A percentile compares a stretch with the other conserved stretches of the same genome.
Conservation (phyloP, 2,329 filamentous ascomycete species). For the Chrysoporthe puriensis region DNA sequence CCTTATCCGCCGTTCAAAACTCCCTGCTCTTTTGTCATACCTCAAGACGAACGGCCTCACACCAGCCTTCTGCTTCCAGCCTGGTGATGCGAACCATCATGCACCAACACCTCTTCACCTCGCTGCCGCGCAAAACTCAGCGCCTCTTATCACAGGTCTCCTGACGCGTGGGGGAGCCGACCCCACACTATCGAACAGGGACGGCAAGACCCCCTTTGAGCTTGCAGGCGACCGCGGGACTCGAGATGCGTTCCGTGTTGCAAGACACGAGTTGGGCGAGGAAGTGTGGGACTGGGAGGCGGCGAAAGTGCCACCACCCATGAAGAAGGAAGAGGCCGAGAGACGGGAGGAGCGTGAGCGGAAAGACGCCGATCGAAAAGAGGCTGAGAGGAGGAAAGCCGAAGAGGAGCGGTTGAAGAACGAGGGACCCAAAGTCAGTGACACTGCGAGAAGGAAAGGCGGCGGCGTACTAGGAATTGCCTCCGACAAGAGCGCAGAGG, state of each 20-base stretch:
- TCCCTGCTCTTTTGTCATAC: slow-evolving; percentile 84
- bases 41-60: slow-evolving; percentile 74
- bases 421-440: slow-evolving; percentile 62
- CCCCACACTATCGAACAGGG: slow-evolving; percentile 69
- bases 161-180: slow-evolving; percentile 75
- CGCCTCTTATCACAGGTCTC: slow-evolving; percentile 76
- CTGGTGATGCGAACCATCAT: slow-evolving; percentile 73
- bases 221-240: slow-evolving; percentile 84
- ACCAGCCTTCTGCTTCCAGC: slow-evolving; percentile 75
- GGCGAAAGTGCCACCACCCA: slow-evolving; percentile 70
- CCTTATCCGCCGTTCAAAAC: slow-evolving; percentile 85
- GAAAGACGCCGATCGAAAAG: slow-evolving; percentile 68
- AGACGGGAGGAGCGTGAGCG: slow-evolving; percentile 71
- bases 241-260: slow-evolving; percentile 88
- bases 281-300: slow-evolving; percentile 76
- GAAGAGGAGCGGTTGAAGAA: slow-evolving; percentile 74
- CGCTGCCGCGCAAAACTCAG: slow-evolving; percentile 78
- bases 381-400: slow-evolving; percentile 69
- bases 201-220: slow-evolving; percentile 86
- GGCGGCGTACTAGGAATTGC: slow-evolving; percentile 60
- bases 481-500: slow-evolving; percentile 73
- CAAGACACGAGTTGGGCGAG: slow-evolving; percentile 81
- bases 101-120: slow-evolving; percentile 84
- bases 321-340: slow-evolving; percentile 74
- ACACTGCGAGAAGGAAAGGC: slow-evolving; percentile 48